Base-by-base conservation (phyloP, 148 eudicot species). In the Tetragonia tetragonoides region DNA sequence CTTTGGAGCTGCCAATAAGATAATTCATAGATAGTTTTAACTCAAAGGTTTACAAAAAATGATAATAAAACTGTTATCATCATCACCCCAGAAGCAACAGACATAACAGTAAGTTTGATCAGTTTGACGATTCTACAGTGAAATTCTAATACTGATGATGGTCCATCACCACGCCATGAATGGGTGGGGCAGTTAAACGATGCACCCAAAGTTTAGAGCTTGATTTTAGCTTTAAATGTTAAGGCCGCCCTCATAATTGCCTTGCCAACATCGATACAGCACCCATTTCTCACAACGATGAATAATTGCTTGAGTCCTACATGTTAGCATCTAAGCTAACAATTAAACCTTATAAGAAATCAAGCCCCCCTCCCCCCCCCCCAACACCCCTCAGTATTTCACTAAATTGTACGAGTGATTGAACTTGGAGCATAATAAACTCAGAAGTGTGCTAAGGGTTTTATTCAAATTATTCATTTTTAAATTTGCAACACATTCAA, bases 1-100 rank as follows among this genome's bases (percentile, higher is more conserved):
- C 80, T 91, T 95, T 37, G 99, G 97, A 86, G 99, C 99, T 93
- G 95, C 85, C 76, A 84, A 67, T 44, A 42, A 59, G 53, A 83
- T 63, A 65, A 70, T 60, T 62, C 77, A 40, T 71, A 51, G 10
- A 64, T 56, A 68, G 73, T 23, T 78, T 70, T 24, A 74, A 64
- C 20, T 42, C 41, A 34, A 5, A 28, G 34, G 34, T 28, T 28
- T 28, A 28, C 34, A 28, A 28, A 28, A 28, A 28, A 28, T n/a
- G 1, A 28, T 28, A 28, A 28, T 1, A 28, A 28, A 28, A 28
- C 34, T 28, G 34, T 28, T 28, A 28, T 28, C 34, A 28, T 28
- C 37, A 44, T 54, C 41, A 64, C 28, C 69, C 57, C 84, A 57
- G 7, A 66, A 8, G 46, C 75, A 72, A 9, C 14, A 68, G n/a